phyloP scores from a whole-genome alignment of 1,139 yeast species.

The Tardiomyces blankii region DNA sequence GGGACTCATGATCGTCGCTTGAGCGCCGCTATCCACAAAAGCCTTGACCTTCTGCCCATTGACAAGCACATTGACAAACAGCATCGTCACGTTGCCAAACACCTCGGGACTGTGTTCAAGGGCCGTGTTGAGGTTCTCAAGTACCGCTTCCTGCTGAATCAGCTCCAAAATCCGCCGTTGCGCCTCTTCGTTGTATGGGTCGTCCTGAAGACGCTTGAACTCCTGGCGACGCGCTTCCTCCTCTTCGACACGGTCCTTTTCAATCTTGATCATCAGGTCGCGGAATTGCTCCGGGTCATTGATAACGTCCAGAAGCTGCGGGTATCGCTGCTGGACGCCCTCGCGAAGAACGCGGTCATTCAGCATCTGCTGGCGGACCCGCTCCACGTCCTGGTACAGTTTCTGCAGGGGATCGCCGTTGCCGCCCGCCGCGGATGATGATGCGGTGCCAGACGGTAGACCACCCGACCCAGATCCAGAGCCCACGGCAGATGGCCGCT shows the following conservation, averaged over 20 bases:
- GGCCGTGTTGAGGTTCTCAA: constrained; percentile 70
- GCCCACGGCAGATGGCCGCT: constrained; percentile 6
- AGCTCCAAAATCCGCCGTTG: constrained; percentile 59
- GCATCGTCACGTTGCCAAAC: constrained; percentile 73
- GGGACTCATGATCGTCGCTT: constrained; percentile 73
- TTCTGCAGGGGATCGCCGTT: constrained; percentile 1
- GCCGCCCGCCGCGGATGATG: constrained; percentile 4
- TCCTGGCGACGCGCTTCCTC: constrained; percentile 35
- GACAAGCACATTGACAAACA: constrained; percentile 65
- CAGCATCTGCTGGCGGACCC: constrained; percentile 24
- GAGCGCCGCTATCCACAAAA: constrained; percentile 96
- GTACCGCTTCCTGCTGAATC: constrained; percentile 61
- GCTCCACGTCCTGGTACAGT: constrained; percentile 22
- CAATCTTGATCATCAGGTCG: constrained; percentile 30
- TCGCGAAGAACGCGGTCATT: constrained; percentile 23
- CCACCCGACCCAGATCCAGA: constrained; percentile 4
- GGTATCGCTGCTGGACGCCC: constrained; percentile 25
- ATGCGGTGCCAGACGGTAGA: not conserved
- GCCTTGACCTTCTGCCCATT: constrained; percentile 80
- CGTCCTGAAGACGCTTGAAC: constrained; percentile 38
- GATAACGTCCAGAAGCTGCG: constrained; percentile 30
- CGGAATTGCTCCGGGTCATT: constrained; percentile 45
- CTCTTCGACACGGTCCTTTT: constrained; percentile 21
- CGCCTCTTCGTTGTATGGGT: constrained; percentile 67
- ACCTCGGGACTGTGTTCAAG: constrained; percentile 84